A percentile compares a stretch with the other conserved stretches of the same genome.
These are phyloP conservation scores for Serendipita sp. DNA, from an alignment of 768 basidiomycete genomes.

Conservation along the genomic window DNA sequence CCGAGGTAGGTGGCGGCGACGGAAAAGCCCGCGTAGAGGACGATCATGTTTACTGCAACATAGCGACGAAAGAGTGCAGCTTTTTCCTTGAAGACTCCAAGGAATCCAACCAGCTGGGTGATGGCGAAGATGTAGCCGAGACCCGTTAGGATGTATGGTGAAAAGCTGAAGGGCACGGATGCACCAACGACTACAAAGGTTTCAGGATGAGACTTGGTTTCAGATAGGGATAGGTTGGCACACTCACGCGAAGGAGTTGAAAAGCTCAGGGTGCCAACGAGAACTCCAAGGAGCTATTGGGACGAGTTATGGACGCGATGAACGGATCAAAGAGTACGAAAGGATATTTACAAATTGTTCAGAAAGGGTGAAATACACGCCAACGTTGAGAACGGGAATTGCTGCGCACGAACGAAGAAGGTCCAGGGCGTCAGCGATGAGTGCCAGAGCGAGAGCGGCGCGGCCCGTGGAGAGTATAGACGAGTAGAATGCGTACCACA, in stretches of 20 bases:
- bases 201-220: neutral
- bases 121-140: conserved; percentile 63
- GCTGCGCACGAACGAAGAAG: conserved; percentile 30
- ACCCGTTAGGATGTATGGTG: conserved; percentile 55
- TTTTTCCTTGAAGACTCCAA: conserved; percentile 74
- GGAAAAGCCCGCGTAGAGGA: conserved; percentile 47
- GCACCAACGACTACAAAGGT: conserved; percentile 61
- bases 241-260: conserved; percentile 39
- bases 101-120: conserved; percentile 68
- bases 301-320: neutral
- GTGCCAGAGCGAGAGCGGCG: neutral
- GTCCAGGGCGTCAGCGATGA: neutral
- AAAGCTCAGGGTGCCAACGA: conserved; percentile 57
- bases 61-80: conserved; percentile 50
- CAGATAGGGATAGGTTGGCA: neutral
- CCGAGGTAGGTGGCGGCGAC: conserved; percentile 69
- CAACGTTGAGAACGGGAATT: conserved; percentile 77
- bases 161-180: conserved; percentile 54
- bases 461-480: neutral
- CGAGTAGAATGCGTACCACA: neutral
- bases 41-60: conserved; percentile 44
- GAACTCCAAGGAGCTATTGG: conserved; percentile 29
- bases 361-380: conserved; percentile 63
- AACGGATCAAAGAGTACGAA: neutral
- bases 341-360: conserved; percentile 47